Conservation (phyloP, 495 filamentous ascomycete species). For the Cairneyella variabilis region DNA sequence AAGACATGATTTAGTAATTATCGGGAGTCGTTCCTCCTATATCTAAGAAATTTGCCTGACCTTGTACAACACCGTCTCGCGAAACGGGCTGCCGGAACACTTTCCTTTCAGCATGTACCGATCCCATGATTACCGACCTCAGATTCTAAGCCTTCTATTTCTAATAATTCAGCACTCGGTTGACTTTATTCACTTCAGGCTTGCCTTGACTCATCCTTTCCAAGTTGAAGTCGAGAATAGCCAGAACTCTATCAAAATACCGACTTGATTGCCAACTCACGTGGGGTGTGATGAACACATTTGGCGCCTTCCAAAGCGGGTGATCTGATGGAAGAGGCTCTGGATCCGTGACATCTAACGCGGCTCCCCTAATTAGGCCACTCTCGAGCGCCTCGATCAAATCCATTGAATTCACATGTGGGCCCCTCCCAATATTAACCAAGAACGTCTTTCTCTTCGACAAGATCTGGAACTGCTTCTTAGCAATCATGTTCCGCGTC, state of each 20-base stretch:
- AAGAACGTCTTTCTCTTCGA: constrained; percentile 52
- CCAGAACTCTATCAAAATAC: background rate
- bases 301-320: constrained; percentile 63
- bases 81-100: too few relatives aligned
- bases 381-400: constrained; percentile 58
- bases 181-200: background rate
- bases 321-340: constrained; percentile 72
- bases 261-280: background rate
- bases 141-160: too few relatives aligned
- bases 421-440: constrained; percentile 69
- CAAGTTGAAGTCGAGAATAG: background rate
- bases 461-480: constrained; percentile 62
- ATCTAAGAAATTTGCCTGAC: too few relatives aligned
- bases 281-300: constrained; percentile 58
- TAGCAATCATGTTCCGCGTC: constrained; percentile 57
- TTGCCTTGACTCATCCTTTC: background rate
- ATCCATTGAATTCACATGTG: constrained; percentile 63
- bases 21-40: too few relatives aligned
- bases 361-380: constrained; percentile 55
- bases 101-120: too few relatives aligned
- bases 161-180: too few relatives aligned
- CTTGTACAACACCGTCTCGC: too few relatives aligned
- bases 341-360: constrained; percentile 79
- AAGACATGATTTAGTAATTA: too few relatives aligned
- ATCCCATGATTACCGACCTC: too few relatives aligned